Conservation (phyloP, 345 rosid genomes). For the Crucihimalaya himalaica region DNA sequence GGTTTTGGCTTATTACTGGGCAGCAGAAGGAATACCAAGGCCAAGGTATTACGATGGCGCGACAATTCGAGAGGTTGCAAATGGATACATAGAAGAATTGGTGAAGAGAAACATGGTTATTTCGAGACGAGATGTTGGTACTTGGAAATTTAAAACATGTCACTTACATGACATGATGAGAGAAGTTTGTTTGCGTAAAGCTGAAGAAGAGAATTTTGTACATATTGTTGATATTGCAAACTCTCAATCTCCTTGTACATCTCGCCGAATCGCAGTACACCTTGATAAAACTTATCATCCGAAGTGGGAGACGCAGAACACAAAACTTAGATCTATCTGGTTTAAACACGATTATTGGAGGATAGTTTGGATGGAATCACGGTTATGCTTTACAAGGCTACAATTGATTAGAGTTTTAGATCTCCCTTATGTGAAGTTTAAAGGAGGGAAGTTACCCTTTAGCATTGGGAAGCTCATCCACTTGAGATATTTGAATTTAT, state of each 20-base stretch:
- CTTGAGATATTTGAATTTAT: conserved; percentile 21
- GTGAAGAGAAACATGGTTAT: conserved; percentile 41
- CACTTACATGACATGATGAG: conserved; percentile 36
- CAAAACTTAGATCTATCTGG: conserved; percentile 1
- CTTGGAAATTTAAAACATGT: background rate
- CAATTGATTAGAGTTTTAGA: conserved; percentile 37
- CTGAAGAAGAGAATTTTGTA: conserved; percentile 29
- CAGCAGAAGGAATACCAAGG: conserved; percentile 37
- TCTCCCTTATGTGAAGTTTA: background rate
- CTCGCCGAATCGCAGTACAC: conserved; percentile 36
- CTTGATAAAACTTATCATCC: background rate
- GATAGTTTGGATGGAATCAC: background rate
- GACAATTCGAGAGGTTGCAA: conserved; percentile 21
- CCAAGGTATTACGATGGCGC: background rate
- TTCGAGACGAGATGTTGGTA: background rate
- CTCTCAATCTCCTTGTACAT: background rate
- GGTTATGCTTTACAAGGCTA: background rate
- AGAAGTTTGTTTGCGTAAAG: conserved; percentile 26
- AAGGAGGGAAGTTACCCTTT: conserved; percentile 23
- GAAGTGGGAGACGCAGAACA: too few species aligned
- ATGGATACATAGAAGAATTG: conserved; percentile 34
- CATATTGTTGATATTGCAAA: background rate
- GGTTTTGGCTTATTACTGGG: conserved; percentile 37
- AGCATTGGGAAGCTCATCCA: conserved; percentile 42
- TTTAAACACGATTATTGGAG: too few species aligned